Evolutionary conservation across 2,329 filamentous ascomycete genomes (phyloP), one percentile per base, ranked within the genome.

Genomic region (Epichloe hybrida): DNA sequence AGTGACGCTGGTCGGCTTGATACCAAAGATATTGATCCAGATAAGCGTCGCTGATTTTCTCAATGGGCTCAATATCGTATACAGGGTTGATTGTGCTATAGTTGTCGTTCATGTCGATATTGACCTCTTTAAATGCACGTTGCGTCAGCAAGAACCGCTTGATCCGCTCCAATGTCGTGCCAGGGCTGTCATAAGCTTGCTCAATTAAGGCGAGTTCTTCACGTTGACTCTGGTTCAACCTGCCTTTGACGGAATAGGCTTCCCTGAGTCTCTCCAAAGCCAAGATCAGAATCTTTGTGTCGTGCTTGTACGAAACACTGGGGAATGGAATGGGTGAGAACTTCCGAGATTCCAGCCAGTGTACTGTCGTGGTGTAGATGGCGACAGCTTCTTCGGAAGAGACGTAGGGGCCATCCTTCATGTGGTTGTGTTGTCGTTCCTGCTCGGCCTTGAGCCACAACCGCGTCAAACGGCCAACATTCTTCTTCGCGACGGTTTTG

Each of bases 91-190:
- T 98, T 17, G 88, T 91, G 74, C 83, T 97, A 72, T 98, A 98
- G 64, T 98, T 98, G 71, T 98, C 93, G 66, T 98, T 98, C 93
- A 98, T 98, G 64, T 98, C 93, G 58, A 98, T 98, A 50, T 91
- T 93, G 43, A 98, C 93, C 69, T 98, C 93, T 71, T 98, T 98
- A 78, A 98, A 98, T 1, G 94, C 93, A 66, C 93, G 82, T 65
- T 98, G 93, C 0, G 94, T 98, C 43, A 98, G 80, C 55, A 98
- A 74, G 74, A 97, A 97, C 46, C 93, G 86, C 75, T 98, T 98
- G 72, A 98, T 98, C 52, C 93, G 80, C 56, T 95, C 91, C 52
- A 98, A 68, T 0, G 93, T 97, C 1, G 93, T 98, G 53, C 93
- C 93, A 2, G 94, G 93, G 55, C 90, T 96, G 64, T 98, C 93